A percentile compares a stretch with the other conserved stretches of the same genome.
Conservation (phyloP, 2,329 filamentous ascomycete genomes). For the Paracoccidioides brasiliensis region DNA sequence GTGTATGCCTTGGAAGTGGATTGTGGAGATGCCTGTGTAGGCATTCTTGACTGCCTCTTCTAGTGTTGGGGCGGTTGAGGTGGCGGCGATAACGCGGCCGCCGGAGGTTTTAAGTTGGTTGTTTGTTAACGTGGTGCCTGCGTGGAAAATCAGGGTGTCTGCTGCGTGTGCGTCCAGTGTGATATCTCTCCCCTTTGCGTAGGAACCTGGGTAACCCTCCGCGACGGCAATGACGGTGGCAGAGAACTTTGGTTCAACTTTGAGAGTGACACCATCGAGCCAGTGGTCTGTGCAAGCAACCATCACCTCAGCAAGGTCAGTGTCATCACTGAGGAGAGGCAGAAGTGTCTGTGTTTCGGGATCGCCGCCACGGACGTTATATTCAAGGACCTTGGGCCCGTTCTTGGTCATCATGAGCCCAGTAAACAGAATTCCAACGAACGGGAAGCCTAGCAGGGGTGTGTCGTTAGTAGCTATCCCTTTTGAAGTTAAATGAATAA, state of each 20-base stretch:
- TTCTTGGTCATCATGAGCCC: slow-evolving; percentile 83
- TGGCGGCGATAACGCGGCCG: slow-evolving; percentile 88
- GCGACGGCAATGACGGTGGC: slow-evolving; percentile 91
- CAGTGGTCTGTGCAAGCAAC: slow-evolving; percentile 66
- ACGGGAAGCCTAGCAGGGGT: slow-evolving; percentile 23
- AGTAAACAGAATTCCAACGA: slow-evolving; percentile 34
- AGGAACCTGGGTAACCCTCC: slow-evolving; percentile 76
- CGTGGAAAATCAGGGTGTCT: slow-evolving; percentile 74
- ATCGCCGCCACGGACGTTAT: slow-evolving; percentile 87
- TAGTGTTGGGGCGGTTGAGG: slow-evolving; percentile 61
- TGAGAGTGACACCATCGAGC: slow-evolving; percentile 56
- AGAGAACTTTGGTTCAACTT: slow-evolving; percentile 57
- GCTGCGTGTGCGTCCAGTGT: slow-evolving; percentile 39
- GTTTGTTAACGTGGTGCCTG: slow-evolving; percentile 58
- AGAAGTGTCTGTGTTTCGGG: slow-evolving; percentile 83
- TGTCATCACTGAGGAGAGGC: slow-evolving; percentile 60
- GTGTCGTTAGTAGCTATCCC: neutral
- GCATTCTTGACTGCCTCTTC: slow-evolving; percentile 73
- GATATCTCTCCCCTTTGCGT: slow-evolving; percentile 63
- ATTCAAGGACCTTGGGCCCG: slow-evolving; percentile 76
- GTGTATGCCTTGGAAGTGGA: slow-evolving; percentile 80
- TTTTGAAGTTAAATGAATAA: neutral
- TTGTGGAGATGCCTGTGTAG: slow-evolving; percentile 69
- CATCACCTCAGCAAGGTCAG: slow-evolving; percentile 81
- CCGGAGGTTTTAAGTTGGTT: slow-evolving; percentile 63